Evolutionary conservation across 2,329 filamentous ascomycete species (phyloP).

Genomic region (Xylariales sp.): DNA sequence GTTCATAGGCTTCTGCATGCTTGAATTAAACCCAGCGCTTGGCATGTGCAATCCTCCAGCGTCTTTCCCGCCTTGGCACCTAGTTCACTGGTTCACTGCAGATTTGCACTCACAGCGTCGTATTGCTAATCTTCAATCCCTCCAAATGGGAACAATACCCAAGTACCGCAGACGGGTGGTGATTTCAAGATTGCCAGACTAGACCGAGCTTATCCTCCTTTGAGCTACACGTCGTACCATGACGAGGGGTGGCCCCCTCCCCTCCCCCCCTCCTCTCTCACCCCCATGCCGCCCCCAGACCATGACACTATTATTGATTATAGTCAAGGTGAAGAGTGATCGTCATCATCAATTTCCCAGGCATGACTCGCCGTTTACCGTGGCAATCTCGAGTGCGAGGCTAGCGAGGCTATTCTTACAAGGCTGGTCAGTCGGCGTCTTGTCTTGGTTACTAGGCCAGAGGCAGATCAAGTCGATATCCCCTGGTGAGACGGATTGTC

Average conservation of each 20-base stretch:
- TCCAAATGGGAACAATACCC: slow-evolving; percentile 26
- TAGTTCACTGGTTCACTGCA: slow-evolving; percentile 15
- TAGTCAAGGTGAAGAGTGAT: slow-evolving; percentile 12
- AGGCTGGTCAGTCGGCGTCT: slow-evolving; percentile 8
- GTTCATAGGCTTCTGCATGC: background rate
- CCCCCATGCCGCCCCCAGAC: slow-evolving; percentile 17
- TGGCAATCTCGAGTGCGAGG: slow-evolving; percentile 6
- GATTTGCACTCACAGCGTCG: slow-evolving; percentile 26
- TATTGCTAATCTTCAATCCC: slow-evolving; percentile 30
- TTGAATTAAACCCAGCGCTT: slow-evolving; percentile 29
- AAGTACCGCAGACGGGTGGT: slow-evolving; percentile 21
- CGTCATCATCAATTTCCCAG: slow-evolving; percentile 32
- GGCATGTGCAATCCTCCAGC: slow-evolving; percentile 31
- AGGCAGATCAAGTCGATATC: background rate
- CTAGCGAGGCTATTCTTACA: slow-evolving; percentile 28
- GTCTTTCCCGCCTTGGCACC: slow-evolving; percentile 31
- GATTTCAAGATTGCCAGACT: slow-evolving; percentile 7
- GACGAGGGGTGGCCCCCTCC: background rate
- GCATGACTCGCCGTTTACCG: slow-evolving; percentile 18
- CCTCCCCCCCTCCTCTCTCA: too few relatives aligned
- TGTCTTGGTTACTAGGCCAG: background rate
- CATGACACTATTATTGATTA: slow-evolving; percentile 25
- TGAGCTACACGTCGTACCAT: slow-evolving; percentile 7
- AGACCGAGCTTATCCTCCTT: background rate
- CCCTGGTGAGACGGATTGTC: background rate